Evolutionary conservation across 78 protist species (phyloP).

Genomic region (Dictyostelium capitatum): DNA sequence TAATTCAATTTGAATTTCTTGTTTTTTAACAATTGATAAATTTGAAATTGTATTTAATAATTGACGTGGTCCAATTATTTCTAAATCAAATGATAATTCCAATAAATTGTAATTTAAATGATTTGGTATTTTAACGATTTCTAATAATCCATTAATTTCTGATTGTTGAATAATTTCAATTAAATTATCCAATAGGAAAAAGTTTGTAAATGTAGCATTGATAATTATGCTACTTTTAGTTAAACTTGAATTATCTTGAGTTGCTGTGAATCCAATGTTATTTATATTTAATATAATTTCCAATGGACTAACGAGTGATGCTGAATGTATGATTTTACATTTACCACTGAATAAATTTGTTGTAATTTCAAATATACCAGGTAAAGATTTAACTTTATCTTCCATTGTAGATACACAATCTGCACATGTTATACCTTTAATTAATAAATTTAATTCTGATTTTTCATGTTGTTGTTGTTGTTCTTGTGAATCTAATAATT

Average conservation of each 20-base stretch:
- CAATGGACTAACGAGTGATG: neutral
- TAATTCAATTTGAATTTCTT: neutral
- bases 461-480: neutral
- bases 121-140: no score
- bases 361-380: conserved; percentile 18
- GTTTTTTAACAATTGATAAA: no score
- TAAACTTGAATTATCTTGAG: neutral
- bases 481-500: neutral
- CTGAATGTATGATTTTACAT: conserved; percentile 16
- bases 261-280: conserved; percentile 27
- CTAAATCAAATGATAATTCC: conserved; percentile 8
- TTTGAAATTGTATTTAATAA: neutral
- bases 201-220: neutral
- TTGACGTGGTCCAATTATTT: conserved; percentile 43
- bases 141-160: neutral
- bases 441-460: neutral
- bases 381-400: neutral
- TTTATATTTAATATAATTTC: conserved; percentile 10
- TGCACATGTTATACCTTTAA: conserved; percentile 59
- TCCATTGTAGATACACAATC: conserved; percentile 60
- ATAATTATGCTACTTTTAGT: neutral
- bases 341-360: conserved; percentile 42
- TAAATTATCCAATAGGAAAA: neutral
- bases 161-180: neutral
- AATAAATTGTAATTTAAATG: no score